These are phyloP conservation scores for Aegilops speltoides DNA, from an alignment of 176 grass and related monocot genomes.

Conservation along the genomic window DNA sequence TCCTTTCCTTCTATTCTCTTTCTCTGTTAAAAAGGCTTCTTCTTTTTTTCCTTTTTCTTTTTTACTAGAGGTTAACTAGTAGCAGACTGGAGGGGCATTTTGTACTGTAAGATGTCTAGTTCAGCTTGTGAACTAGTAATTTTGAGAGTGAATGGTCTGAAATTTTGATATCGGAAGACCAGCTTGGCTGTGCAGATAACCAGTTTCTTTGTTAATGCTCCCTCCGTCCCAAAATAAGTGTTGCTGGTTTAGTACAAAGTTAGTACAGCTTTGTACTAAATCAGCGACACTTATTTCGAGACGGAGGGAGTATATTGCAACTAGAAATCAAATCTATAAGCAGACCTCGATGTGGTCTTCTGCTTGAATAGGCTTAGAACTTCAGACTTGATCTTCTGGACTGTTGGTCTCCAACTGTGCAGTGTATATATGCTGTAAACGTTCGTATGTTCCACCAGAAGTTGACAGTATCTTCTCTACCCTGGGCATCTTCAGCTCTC, in stretches of 20 bases:
- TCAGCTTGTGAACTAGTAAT: constrained; percentile 44
- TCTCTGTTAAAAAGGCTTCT: constrained; percentile 32
- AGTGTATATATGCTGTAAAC: neutral
- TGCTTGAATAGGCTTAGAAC: constrained; percentile 28
- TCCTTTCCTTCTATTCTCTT: constrained; percentile 19
- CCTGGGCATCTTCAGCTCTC: constrained; percentile 14
- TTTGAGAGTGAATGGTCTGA: constrained; percentile 48
- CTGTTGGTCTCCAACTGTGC: neutral
- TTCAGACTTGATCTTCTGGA: constrained; percentile 27
- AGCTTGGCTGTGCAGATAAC: constrained; percentile 8
- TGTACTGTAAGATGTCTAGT: constrained; percentile 51
- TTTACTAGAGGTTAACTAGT: constrained; percentile 42
- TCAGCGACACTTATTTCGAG: no score
- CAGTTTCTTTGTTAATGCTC: neutral
- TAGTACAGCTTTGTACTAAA: no score
- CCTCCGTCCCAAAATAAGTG: no score
- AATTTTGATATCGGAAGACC: constrained; percentile 41
- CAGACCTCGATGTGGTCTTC: constrained; percentile 34
- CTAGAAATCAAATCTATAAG: constrained; percentile 9
- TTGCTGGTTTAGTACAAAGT: no score
- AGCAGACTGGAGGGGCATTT: constrained; percentile 34
- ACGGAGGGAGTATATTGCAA: neutral
- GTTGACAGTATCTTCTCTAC: constrained; percentile 10
- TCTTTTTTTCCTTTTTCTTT: neutral
- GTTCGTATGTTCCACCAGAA: constrained; percentile 11